These are phyloP conservation scores for Tetrapisispora pingtungensis DNA, from an alignment of 805 yeast species.

Conservation along the genomic window DNA sequence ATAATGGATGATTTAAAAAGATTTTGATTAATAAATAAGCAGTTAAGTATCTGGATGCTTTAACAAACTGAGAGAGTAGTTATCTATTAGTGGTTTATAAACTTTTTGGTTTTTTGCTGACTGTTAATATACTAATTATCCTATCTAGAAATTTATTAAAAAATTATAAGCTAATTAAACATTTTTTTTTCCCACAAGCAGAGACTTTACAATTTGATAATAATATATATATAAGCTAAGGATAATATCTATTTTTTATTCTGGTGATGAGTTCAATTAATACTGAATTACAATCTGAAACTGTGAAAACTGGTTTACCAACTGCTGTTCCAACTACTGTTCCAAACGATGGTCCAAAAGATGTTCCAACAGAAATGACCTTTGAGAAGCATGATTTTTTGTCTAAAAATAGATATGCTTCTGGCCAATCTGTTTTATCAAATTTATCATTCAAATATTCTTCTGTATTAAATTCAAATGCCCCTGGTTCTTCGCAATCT, in stretches of 20 bases:
- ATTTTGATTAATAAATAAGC: no score
- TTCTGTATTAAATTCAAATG: conserved; percentile 10
- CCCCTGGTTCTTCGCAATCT: neutral
- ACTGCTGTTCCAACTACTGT: neutral
- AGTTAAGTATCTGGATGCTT: no score
- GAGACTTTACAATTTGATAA: no score
- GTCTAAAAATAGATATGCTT: conserved; percentile 30
- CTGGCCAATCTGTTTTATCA: conserved; percentile 34
- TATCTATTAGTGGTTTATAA: no score
- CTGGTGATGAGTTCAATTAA: neutral
- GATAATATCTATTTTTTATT: neutral
- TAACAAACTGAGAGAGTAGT: no score
- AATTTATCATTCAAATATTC: conserved; percentile 62
- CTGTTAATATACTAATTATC: no score
- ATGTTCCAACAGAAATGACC: conserved; percentile 17
- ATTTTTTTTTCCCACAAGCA: no score
- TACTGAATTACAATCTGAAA: neutral
- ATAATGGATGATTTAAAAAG: no score
- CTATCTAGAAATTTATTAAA: no score
- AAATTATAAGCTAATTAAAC: no score
- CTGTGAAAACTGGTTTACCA: no score
- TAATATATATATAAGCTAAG: neutral
- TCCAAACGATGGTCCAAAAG: neutral
- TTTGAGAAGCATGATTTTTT: conserved; percentile 56
- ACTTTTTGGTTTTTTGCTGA: no score